Evolutionary conservation across 2,329 filamentous ascomycete genomes (phyloP).

Genomic region (Aspergillus hortae): DNA sequence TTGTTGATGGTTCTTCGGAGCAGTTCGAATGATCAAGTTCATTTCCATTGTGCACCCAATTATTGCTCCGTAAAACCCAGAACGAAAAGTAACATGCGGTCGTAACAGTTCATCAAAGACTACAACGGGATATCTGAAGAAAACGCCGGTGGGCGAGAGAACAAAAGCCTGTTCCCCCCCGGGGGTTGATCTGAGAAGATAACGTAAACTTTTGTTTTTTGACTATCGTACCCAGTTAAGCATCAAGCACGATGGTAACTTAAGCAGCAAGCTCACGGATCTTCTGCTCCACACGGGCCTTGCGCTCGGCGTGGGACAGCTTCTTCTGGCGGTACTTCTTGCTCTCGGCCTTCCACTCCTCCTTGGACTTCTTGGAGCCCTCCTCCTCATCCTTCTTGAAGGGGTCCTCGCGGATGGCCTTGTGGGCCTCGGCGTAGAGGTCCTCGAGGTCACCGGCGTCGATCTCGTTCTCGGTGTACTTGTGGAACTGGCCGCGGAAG

Average conservation of each 20-base stretch:
- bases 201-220: slow-evolving; percentile 19
- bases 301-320: slow-evolving; percentile 79
- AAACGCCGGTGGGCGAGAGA: slow-evolving; percentile 21
- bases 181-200: slow-evolving; percentile 20
- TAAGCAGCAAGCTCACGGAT: slow-evolving; percentile 70
- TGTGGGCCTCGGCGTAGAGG: slow-evolving; percentile 90
- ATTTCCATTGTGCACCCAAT: slow-evolving; percentile 11
- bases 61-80: slow-evolving; percentile 30
- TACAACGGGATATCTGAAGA: slow-evolving; percentile 24
- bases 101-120: slow-evolving; percentile 16
- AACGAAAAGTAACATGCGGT: slow-evolving; percentile 21
- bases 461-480: slow-evolving; percentile 95
- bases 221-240: slow-evolving; percentile 23
- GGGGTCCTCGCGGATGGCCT: slow-evolving; percentile 94
- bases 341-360: slow-evolving; percentile 92
- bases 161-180: slow-evolving; percentile 22
- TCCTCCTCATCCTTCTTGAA: slow-evolving; percentile 82
- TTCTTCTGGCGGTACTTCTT: slow-evolving; percentile 80
- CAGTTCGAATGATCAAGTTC: slow-evolving; percentile 16
- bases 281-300: slow-evolving; percentile 80
- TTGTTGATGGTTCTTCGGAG: slow-evolving; percentile 17
- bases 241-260: slow-evolving; percentile 25
- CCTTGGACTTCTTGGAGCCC: slow-evolving; percentile 90
- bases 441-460: slow-evolving; percentile 98
- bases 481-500: slow-evolving; percentile 96